Evolutionary conservation across 352 stramenopile species (phyloP).

Genomic region (Blastocystis sp.): DNA sequence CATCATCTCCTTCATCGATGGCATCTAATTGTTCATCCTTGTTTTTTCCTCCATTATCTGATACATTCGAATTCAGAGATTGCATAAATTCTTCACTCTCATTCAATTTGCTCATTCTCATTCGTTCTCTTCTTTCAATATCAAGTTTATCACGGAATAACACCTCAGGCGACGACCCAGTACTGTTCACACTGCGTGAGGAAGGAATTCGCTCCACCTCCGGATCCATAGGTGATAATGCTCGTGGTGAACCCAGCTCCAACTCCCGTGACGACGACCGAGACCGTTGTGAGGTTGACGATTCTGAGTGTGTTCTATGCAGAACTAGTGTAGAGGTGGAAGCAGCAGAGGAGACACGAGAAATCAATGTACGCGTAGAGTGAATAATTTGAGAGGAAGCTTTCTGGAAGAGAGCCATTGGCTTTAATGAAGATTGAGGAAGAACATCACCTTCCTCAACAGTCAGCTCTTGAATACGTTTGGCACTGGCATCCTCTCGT

Average conservation of each 20-base stretch:
- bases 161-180: not conserved
- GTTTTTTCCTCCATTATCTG: not conserved
- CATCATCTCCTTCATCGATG: slow-evolving; percentile 15
- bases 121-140: not conserved
- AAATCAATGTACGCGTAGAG: not conserved
- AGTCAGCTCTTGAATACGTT: not conserved
- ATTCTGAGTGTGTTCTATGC: not conserved
- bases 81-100: slow-evolving; percentile 45
- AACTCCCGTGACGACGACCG: not conserved
- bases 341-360: not conserved
- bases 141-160: not conserved
- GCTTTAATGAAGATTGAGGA: not conserved
- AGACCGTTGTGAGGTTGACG: not conserved
- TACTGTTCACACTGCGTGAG: not conserved
- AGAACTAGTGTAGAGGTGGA: not conserved
- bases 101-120: slow-evolving; percentile 30
- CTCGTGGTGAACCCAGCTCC: not conserved
- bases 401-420: slow-evolving; percentile 21
- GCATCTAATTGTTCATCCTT: not conserved
- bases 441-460: not conserved
- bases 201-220: not conserved
- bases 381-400: not conserved
- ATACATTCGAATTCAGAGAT: not conserved
- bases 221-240: not conserved
- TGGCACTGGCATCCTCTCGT: not conserved